Conservation (phyloP, 352 stramenopile genomes). For the Globisporangium splendens region DNA sequence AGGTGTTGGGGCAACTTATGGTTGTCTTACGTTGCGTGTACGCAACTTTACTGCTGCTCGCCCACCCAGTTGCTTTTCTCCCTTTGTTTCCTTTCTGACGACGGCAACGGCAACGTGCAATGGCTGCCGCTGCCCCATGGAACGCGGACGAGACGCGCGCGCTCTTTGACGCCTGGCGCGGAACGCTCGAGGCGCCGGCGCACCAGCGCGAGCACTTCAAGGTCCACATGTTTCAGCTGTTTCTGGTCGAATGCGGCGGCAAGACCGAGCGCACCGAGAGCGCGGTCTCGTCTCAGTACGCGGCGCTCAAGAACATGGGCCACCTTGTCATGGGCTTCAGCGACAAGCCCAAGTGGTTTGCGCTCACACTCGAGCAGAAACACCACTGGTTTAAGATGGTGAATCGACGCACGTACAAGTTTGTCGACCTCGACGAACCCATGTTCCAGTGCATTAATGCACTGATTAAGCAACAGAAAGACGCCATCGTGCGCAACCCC, state of each 20-base stretch:
- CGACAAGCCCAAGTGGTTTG: conserved; percentile 14
- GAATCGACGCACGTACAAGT: conserved; percentile 17
- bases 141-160: background rate
- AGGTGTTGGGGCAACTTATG: too few relatives aligned
- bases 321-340: conserved; percentile 15
- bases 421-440: conserved; percentile 11
- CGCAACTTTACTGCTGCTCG: too few relatives aligned
- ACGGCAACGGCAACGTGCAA: too few relatives aligned
- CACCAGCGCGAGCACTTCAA: conserved; percentile 14
- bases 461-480: conserved; percentile 9
- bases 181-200: conserved; percentile 11
- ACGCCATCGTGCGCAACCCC: background rate
- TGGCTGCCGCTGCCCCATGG: too few relatives aligned
- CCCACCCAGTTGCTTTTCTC: too few relatives aligned
- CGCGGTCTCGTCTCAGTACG: conserved; percentile 15
- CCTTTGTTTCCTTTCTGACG: too few relatives aligned
- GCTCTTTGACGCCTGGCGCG: conserved; percentile 16
- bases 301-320: conserved; percentile 15
- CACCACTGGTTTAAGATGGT: conserved; percentile 17
- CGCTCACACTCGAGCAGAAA: conserved; percentile 14
- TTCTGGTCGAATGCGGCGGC: conserved; percentile 4
- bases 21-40: too few relatives aligned
- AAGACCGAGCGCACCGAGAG: conserved; percentile 7
- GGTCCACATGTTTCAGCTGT: background rate
- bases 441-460: conserved; percentile 6